Conservation (phyloP, 1,284 basidiomycete genomes). For the Dichomitus squalens region DNA sequence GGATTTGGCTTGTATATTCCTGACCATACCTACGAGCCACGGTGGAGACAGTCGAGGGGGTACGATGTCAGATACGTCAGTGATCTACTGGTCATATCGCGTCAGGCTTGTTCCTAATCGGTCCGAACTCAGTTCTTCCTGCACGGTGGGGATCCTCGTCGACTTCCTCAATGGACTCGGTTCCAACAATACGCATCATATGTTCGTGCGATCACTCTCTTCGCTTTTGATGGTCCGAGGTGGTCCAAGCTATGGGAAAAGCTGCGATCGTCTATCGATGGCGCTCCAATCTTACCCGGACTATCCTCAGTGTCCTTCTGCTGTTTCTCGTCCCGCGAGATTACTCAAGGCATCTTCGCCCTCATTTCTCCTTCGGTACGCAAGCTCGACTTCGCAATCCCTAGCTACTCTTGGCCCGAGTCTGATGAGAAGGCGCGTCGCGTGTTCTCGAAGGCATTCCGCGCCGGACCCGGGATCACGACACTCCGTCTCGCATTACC, state of each 20-base stretch:
- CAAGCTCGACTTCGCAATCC: neutral
- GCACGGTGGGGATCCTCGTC: neutral
- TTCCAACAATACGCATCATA: neutral
- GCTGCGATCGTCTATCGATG: neutral
- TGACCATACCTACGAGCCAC: neutral
- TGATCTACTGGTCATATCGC: neutral
- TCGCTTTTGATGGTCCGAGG: neutral
- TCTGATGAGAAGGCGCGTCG: neutral
- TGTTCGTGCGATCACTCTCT: neutral
- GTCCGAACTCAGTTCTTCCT: neutral
- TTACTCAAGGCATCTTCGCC: neutral
- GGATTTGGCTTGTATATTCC: neutral
- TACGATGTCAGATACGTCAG: neutral
- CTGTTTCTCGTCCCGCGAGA: neutral
- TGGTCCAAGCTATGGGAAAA: neutral
- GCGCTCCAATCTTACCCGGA: neutral
- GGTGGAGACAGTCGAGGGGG: neutral
- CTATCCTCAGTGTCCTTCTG: neutral
- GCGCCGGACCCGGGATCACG: neutral
- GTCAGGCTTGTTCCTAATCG: neutral
- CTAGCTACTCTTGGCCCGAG: neutral
- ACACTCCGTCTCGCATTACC: neutral
- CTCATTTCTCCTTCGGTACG: neutral
- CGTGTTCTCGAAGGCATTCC: neutral
- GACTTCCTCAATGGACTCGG: neutral